Evolutionary conservation across 495 filamentous ascomycete genomes (phyloP).

Genomic region (Xylaria venustula): DNA sequence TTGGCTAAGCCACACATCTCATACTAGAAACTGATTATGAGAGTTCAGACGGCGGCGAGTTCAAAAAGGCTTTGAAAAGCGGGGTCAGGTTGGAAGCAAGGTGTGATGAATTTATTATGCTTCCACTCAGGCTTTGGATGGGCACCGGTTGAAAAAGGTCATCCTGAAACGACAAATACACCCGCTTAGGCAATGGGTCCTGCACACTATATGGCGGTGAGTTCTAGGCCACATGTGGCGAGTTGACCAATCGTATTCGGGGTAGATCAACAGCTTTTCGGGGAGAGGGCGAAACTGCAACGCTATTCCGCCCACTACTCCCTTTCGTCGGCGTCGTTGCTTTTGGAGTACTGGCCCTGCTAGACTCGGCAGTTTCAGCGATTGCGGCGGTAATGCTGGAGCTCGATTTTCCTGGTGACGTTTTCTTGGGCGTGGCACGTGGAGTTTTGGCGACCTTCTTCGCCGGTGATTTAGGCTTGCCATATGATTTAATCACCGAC

Average conservation of each 20-base stretch:
- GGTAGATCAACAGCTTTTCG: slow-evolving; percentile 15
- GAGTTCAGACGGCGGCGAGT: too few species aligned
- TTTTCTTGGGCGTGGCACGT: slow-evolving; percentile 21
- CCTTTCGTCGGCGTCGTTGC: slow-evolving; percentile 3
- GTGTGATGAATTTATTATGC: neutral
- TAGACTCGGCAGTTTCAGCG: slow-evolving; percentile 4
- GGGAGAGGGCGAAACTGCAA: slow-evolving; percentile 1
- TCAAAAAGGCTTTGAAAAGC: neutral
- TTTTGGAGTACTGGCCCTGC: neutral
- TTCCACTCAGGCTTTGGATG: neutral
- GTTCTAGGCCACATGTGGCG: neutral
- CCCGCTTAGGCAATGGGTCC: neutral
- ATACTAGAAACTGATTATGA: neutral
- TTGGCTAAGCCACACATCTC: neutral
- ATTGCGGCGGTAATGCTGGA: slow-evolving; percentile 22
- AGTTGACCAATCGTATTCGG: slow-evolving; percentile 22
- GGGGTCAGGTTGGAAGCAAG: neutral
- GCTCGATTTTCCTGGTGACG: slow-evolving; percentile 24
- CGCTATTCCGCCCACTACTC: neutral
- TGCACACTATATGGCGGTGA: too few species aligned
- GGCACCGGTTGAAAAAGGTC: neutral
- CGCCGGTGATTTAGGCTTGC: slow-evolving; percentile 25
- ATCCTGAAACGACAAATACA: neutral
- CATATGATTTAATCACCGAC: slow-evolving; percentile 26
- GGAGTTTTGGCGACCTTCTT: slow-evolving; percentile 18